Evolutionary conservation across 2,329 filamentous ascomycete species (phyloP).

Genomic region (Beauveria rudraprayagi): DNA sequence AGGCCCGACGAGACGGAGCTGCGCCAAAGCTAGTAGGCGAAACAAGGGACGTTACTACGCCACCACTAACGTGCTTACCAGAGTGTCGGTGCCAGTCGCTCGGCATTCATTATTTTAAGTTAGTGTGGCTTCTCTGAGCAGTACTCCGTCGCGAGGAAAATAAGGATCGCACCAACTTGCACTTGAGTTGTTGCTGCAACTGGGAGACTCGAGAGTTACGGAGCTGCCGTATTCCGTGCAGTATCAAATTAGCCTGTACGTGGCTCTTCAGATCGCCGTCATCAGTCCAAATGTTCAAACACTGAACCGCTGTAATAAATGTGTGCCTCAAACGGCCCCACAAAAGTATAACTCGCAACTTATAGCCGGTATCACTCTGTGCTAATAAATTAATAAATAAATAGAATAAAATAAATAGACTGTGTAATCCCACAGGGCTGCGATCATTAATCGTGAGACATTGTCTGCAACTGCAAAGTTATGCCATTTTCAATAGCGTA

Average conservation of each 20-base stretch:
- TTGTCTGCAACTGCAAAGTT: not conserved
- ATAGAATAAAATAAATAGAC: too few species aligned
- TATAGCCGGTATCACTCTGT: not conserved
- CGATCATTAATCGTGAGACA: not conserved
- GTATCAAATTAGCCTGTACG: too few species aligned
- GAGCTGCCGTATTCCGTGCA: not conserved
- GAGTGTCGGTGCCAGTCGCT: not conserved
- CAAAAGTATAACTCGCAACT: not conserved
- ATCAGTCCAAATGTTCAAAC: not conserved
- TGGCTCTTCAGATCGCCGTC: not conserved
- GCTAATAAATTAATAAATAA: too few species aligned
- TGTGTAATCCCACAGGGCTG: not conserved
- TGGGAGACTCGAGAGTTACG: not conserved
- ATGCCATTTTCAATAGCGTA: not conserved
- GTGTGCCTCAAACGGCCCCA: not conserved
- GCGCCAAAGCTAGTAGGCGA: not conserved
- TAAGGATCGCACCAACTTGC: not conserved
- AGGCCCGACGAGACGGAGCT: conserved; percentile 1
- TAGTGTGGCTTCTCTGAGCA: too few species aligned
- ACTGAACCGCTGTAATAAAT: not conserved
- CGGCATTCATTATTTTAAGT: too few species aligned
- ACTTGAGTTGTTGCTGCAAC: not conserved
- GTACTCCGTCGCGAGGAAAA: too few species aligned
- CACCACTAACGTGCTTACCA: too few species aligned
- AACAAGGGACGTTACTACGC: not conserved